Conservation (phyloP, 305 asterid genomes). For the Solanum hybrid region DNA sequence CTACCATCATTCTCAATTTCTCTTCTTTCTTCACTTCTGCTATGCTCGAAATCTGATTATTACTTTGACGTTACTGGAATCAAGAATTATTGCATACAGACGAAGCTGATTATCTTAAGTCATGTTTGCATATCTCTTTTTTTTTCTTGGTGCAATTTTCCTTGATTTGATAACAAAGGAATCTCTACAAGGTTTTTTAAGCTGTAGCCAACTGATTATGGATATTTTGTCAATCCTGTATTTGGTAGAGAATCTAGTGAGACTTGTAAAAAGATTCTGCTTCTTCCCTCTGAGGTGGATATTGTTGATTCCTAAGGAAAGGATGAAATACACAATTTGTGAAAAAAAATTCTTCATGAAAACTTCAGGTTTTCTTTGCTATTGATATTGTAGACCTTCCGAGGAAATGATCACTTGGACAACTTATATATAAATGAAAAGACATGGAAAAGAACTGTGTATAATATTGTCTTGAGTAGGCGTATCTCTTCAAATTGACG, state of each 20-base stretch:
- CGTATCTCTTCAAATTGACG: not conserved
- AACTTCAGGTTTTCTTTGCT: not conserved
- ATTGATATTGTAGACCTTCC: not conserved
- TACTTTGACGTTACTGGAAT: not conserved
- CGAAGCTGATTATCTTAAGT: not conserved
- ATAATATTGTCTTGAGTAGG: not conserved
- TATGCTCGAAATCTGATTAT: not conserved
- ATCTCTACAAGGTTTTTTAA: not conserved
- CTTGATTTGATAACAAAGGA: not conserved
- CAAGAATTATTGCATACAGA: not conserved
- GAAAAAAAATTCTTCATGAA: not conserved
- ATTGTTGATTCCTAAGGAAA: not conserved
- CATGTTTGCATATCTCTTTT: not conserved
- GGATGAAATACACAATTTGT: not conserved
- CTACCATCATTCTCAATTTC: not conserved
- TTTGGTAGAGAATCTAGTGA: not conserved
- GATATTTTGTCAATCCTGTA: not conserved
- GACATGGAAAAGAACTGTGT: not conserved
- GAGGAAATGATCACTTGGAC: not conserved
- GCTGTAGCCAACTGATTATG: not conserved
- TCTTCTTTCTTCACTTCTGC: not conserved
- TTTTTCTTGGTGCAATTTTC: not conserved
- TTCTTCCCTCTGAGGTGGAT: not conserved
- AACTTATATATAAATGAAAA: not conserved
- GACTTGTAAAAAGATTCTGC: not conserved